Evolutionary conservation across 495 filamentous ascomycete species (phyloP), one percentile per base, ranked within the genome.

Genomic region (Xylaria sp.): DNA sequence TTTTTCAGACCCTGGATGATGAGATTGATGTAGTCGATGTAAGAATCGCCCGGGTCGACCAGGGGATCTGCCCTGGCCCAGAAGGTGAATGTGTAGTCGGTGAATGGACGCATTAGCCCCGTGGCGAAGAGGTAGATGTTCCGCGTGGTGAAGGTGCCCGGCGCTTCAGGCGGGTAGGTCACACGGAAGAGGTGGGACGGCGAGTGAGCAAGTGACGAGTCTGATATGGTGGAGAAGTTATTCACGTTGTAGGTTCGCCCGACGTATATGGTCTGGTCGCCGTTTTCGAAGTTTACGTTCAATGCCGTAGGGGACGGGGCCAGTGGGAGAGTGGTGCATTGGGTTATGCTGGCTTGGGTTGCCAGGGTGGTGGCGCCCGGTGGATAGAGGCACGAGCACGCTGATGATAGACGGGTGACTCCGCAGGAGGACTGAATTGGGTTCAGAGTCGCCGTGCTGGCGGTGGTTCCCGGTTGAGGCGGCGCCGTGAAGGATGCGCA

Each of bases 21-120:
- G 62, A 65, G 62, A 19, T 50, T 65, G 44, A 65, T 65, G 62
- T 50, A 65, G 62, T 52, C 43, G 62, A 65, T 50, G 62, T 35
- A 14, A 50, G 62, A 65, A 29, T 65, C 62, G 17, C 29, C 12
- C 7, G 44, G 62, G 29, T 65, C 11, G 15, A 9, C 9, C 26
- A 65, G 19, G 43, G 62, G 43, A 31, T 65, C 62, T 17, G 40
- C 62, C 44, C 15, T 65, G 0, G 62, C 62, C 62, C 62, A 65
- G 43, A 65, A 65, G 15, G 62, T 65, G 44, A 65, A 65, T 8
- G 62, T 65, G 14, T 65, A 65, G 15, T 48, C 43, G 8, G 62
- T 65, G 19, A 65, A 65, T 0, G 62, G 62, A 21, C 62, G 62
- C 62, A 65, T 65, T 29, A 65, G 12, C 17, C 62, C 62, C 15